A percentile compares a stretch with the other conserved stretches of the same genome.
Evolutionary conservation across 805 yeast genomes (phyloP).

Genomic region (Suhomyces prunicola): DNA sequence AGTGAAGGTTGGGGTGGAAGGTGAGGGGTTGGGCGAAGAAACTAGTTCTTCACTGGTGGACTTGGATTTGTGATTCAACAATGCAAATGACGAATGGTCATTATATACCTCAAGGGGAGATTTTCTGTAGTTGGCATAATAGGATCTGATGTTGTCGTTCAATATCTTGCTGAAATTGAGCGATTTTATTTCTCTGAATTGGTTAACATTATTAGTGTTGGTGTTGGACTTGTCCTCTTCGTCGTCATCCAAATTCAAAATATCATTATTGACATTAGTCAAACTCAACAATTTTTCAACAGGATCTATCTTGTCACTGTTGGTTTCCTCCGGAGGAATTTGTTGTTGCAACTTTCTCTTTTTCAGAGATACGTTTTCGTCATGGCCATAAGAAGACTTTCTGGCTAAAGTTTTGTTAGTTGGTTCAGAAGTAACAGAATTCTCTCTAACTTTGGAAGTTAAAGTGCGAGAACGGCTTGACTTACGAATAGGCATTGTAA

Average conservation of each 20-base stretch:
- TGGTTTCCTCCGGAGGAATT: conserved; percentile 5
- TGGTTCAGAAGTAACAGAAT: background rate
- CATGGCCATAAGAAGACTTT: conserved; percentile 2
- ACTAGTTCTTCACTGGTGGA: conserved; percentile 1
- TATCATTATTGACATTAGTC: conserved; percentile 29
- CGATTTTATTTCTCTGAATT: conserved; percentile 8
- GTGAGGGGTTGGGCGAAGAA: conserved; percentile 4
- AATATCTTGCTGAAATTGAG: conserved; percentile 36
- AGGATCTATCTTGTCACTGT: conserved; percentile 39
- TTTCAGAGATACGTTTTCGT: conserved; percentile 3
- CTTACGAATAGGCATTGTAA: conserved; percentile 26
- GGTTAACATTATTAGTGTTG: background rate
- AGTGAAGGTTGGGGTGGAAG: conserved; percentile 6
- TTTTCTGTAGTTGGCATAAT: conserved; percentile 25
- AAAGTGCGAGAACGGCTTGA: conserved; percentile 26
- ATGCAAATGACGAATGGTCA: conserved; percentile 32
- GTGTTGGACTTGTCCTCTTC: background rate
- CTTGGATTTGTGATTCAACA: conserved; percentile 19
- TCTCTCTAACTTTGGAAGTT: conserved; percentile 16
- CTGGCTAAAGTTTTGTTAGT: conserved; percentile 9
- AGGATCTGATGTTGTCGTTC: conserved; percentile 36
- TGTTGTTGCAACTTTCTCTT: conserved; percentile 4
- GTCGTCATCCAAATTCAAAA: conserved; percentile 24
- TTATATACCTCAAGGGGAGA: conserved; percentile 32
- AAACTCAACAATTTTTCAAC: conserved; percentile 40